These are phyloP conservation scores for Scenedesmus sp. DNA, from an alignment of 163 green algal species.

Conservation along the genomic window DNA sequence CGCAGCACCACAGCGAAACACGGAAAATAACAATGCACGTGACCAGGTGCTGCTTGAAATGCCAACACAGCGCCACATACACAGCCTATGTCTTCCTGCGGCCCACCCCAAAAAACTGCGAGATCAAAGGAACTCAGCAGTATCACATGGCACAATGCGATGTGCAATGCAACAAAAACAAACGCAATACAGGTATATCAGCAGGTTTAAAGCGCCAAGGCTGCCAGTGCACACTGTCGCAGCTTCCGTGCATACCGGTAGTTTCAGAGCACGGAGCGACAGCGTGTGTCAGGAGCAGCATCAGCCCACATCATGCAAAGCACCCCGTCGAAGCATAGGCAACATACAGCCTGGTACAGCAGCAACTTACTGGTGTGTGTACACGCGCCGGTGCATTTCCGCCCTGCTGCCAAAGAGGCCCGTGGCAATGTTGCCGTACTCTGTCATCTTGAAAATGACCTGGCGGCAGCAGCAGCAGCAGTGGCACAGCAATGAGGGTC, in stretches of 20 bases:
- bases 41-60: neutral
- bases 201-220: neutral
- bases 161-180: too few species aligned
- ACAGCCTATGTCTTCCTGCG: neutral
- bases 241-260: neutral
- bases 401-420: conserved; percentile 37
- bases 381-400: conserved; percentile 47
- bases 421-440: conserved; percentile 41
- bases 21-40: neutral
- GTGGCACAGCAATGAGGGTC: neutral
- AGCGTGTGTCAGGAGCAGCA: neutral
- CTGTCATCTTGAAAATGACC: conserved; percentile 43
- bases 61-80: neutral
- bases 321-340: neutral
- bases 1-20: neutral
- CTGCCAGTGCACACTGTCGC: neutral
- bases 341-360: neutral
- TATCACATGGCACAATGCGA: too few species aligned
- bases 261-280: neutral
- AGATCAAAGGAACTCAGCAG: too few species aligned
- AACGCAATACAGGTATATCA: too few species aligned
- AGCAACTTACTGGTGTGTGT: conserved; percentile 48
- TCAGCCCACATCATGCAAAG: neutral
- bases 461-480: neutral
- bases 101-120: too few species aligned